These are phyloP conservation scores for Echinochloa phyllopogon DNA, from an alignment of 176 grass and related monocot species.

Conservation along the genomic window DNA sequence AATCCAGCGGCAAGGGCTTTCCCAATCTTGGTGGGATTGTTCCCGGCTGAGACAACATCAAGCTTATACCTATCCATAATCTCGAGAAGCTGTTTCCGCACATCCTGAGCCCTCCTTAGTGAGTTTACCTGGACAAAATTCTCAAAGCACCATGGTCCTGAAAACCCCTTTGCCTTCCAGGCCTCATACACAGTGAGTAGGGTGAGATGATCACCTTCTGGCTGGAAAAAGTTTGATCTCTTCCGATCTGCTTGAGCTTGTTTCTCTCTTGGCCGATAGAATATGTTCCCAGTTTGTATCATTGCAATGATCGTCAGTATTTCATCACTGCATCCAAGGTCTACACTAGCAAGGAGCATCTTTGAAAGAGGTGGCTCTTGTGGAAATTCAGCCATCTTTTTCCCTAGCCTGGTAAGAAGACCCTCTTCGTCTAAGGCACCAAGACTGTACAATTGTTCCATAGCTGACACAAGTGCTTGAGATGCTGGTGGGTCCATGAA, in stretches of 20 bases:
- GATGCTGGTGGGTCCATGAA: conserved; percentile 72
- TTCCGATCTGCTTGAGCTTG: conserved; percentile 63
- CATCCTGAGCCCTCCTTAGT: conserved; percentile 71
- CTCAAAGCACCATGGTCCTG: conserved; percentile 76
- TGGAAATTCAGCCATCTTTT: conserved; percentile 76
- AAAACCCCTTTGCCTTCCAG: conserved; percentile 74
- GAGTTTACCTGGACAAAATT: conserved; percentile 66
- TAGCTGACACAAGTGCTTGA: conserved; percentile 63
- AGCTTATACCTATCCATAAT: conserved; percentile 77
- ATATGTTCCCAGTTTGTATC: conserved; percentile 56
- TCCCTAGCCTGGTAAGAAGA: conserved; percentile 64
- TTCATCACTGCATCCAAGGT: conserved; percentile 74
- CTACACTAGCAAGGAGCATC: conserved; percentile 72
- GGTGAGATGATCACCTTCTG: conserved; percentile 61
- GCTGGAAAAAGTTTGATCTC: conserved; percentile 47
- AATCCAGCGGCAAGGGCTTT: conserved; percentile 69
- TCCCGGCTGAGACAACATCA: conserved; percentile 57
- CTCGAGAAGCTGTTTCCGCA: conserved; percentile 70
- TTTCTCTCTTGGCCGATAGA: conserved; percentile 63
- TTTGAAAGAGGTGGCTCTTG: conserved; percentile 69
- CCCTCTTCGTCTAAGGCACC: conserved; percentile 75
- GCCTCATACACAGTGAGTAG: conserved; percentile 66
- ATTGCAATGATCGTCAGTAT: conserved; percentile 55
- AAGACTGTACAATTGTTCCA: conserved; percentile 69
- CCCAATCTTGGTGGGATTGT: conserved; percentile 61